These are phyloP conservation scores for Globisporangium carolinianum DNA, from an alignment of 352 stramenopile genomes.

Conservation along the genomic window DNA sequence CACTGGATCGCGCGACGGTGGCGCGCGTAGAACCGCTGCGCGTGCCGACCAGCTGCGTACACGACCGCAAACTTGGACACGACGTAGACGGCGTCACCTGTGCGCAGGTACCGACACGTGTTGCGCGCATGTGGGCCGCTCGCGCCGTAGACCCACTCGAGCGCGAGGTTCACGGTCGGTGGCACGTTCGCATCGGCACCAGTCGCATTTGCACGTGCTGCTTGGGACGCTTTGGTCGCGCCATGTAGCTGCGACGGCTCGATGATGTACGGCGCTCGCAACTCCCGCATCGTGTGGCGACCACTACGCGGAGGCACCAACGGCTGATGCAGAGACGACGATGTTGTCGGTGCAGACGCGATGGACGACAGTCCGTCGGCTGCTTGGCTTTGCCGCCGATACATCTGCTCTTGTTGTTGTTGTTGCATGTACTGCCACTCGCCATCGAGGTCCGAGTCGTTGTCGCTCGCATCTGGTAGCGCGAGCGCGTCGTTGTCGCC, in stretches of 20 bases:
- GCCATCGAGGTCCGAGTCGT: constrained; percentile 66
- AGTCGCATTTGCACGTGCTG: neutral
- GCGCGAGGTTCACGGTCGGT: constrained; percentile 49
- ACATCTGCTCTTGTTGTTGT: neutral
- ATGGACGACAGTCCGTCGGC: neutral
- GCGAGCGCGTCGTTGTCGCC: constrained; percentile 57
- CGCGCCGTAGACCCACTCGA: constrained; percentile 79
- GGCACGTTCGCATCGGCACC: constrained; percentile 18
- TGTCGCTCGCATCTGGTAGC: constrained; percentile 58
- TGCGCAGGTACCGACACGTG: constrained; percentile 36
- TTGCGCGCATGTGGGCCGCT: constrained; percentile 37
- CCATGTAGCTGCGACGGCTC: constrained; percentile 20
- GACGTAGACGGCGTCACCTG: constrained; percentile 61
- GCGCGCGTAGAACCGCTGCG: constrained; percentile 67
- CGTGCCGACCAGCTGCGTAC: constrained; percentile 47
- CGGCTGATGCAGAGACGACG: neutral
- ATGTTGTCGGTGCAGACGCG: neutral
- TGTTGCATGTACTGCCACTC: constrained; percentile 17
- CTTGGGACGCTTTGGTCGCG: constrained; percentile 1
- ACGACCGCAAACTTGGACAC: constrained; percentile 73
- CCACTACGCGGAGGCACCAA: neutral
- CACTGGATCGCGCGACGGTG: constrained; percentile 56
- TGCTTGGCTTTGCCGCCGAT: too few relatives aligned
- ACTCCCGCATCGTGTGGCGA: constrained; percentile 9
- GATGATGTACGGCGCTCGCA: constrained; percentile 39